Evolutionary conservation across 116 monocot species (phyloP), one percentile per base, ranked within the genome.

Genomic region (Thalassia testudinum): DNA sequence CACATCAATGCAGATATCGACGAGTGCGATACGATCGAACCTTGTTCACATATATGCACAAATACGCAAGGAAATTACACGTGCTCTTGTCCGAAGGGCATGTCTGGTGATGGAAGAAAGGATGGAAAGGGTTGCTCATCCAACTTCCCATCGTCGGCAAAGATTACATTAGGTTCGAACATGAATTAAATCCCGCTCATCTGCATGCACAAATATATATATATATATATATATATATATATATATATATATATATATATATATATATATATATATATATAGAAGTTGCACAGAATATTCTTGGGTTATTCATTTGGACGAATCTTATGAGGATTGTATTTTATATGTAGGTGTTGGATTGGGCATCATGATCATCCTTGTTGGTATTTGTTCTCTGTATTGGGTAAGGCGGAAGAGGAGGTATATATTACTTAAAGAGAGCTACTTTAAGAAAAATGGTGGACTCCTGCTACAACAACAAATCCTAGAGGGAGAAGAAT

Each of bases 371-470:
- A 61, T 70, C 50, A 1, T 77, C 14, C 14, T 77, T 19, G 51
- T 57, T 7, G 21, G 40, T 10, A 43, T 18, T 23, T 63, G 61
- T 3, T 58, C 34, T 37, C 11, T 52, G 4, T 82, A 74, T 42
- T 77, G 70, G 64, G 42, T 43, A 1, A 16, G 70, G 12, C 70
- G 65, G 61, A 82, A 70, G 52, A 67, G 70, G 21, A 70, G 47
- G 43, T 37, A 70, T 13, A 43, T 67, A 0, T 7, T 27, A 11
- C 58, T 71, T 0, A 73, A 55, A 40, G 77, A 82, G 48, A 64
- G 40, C 4, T 74, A 63, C 30, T 83, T 78, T 65, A 44, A 54
- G 47, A 74, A 78, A 26, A 83, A 83, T 38, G 83, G 83, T 12
- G 83, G 83, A 0, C 20, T 65, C 18, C 48, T 83, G 24, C 56